Evolutionary conservation across 306 rosid species (phyloP).

Genomic region (Astragalus membranaceus): DNA sequence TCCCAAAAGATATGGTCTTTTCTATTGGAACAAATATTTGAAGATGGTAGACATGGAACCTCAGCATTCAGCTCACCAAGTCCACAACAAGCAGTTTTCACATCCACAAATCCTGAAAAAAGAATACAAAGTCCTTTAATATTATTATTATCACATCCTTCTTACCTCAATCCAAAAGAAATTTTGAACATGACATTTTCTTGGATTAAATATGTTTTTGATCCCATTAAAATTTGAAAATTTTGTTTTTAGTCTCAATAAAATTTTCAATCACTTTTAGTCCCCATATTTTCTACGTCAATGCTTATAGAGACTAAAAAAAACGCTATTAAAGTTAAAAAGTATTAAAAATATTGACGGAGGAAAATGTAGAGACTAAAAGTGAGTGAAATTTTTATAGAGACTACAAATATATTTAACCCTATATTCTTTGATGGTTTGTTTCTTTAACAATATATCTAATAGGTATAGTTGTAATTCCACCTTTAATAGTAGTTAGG

Average conservation of each 20-base stretch:
- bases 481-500: no score
- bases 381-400: not conserved
- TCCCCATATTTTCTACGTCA: no score
- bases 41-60: conserved; percentile 41
- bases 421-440: no score
- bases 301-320: no score
- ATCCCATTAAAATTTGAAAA: no score
- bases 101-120: conserved; percentile 55
- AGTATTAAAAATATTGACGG: no score
- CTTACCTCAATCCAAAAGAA: not conserved
- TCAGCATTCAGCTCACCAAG: conserved; percentile 45
- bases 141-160: not conserved
- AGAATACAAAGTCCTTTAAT: not conserved
- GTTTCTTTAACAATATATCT: no score
- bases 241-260: not conserved
- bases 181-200: not conserved
- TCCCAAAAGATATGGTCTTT: conserved; percentile 71
- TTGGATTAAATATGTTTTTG: not conserved
- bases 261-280: not conserved
- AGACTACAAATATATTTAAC: no score
- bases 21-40: conserved; percentile 51
- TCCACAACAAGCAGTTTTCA: conserved; percentile 73
- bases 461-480: no score
- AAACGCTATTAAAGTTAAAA: no score
- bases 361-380: not conserved